Conservation (phyloP, 1,284 basidiomycete species). For the Ceratobasidium sp. region DNA sequence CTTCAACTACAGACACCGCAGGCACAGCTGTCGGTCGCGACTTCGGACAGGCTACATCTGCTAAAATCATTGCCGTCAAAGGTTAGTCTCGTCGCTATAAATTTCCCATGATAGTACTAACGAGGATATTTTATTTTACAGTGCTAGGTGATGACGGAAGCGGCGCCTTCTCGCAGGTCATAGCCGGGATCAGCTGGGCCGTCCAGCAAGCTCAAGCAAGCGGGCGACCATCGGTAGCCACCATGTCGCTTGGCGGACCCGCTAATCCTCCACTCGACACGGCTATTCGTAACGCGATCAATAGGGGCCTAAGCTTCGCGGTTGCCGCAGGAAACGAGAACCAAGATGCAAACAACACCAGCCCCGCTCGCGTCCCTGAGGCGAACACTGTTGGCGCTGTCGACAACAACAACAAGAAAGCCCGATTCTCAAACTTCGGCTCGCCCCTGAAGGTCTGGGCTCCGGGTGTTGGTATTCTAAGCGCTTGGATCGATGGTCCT, state of each 20-base stretch:
- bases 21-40: conserved; percentile 63
- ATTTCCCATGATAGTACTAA: not conserved
- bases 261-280: not conserved
- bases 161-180: conserved; percentile 94
- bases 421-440: conserved; percentile 88
- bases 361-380: conserved; percentile 69
- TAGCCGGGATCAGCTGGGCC: conserved; percentile 87
- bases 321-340: not conserved
- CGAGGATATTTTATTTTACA: not conserved
- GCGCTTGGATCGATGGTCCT: conserved; percentile 74
- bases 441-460: conserved; percentile 49
- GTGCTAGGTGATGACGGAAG: conserved; percentile 86
- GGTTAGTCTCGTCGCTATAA: conserved; percentile 71
- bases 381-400: conserved; percentile 91
- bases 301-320: not conserved
- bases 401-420: conserved; percentile 81
- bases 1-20: conserved; percentile 48
- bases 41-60: conserved; percentile 96
- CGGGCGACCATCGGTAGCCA: not conserved
- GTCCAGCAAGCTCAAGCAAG: conserved; percentile 60
- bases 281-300: not conserved
- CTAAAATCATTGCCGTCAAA: conserved; percentile 95
- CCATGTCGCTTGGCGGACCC: not conserved
- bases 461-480: conserved; percentile 78
- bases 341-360: not conserved